Base-by-base conservation (phyloP, 2,329 filamentous ascomycete species). In the Esteya vermicola region DNA sequence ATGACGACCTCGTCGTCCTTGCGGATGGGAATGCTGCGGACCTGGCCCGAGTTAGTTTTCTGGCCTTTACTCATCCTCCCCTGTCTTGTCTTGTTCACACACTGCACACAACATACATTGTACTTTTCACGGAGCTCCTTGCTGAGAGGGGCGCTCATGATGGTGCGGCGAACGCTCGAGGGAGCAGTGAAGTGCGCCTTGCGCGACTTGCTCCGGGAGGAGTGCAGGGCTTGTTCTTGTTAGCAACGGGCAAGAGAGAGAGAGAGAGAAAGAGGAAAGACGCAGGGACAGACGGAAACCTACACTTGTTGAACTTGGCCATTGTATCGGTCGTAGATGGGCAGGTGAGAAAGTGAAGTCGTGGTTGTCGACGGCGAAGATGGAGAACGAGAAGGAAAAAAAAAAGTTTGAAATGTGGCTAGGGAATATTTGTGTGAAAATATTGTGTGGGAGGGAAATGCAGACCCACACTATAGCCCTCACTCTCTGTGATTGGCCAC, bases 71-170 rank as follows among this genome's bases (percentile, higher is more conserved):
- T 1, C 2, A n/a, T 18, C 8, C 19, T 14, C 21, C 16, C 13
- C 5, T 31, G 22, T 6, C n/a, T 2, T 19, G 25, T 38, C 9
- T 34, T 34, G n/a, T n/a, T n/a, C n/a, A 26, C 14, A 19, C 25
- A 26, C 28, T 31, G 9, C 28, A 31, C 4, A 30, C 4, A 10
- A 28, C n/a, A 30, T 75, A 95, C 91, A 68, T 93, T 93, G 83
- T 98, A 84, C 80, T 98, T 91, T 71, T 94, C 88, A 63, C 86
- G 81, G 63, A 98, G 79, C 74, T 98, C 91, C 77, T 94, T 93
- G 74, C 75, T 83, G 55, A 95, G 77, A 57, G 85, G 83, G 54
- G 91, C 88, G 72, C 82, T 89, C 88, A 98, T 95, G 73, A 94
- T 94, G 58, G 81, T 75, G 64, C 91, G 85, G 68, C 91, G 88